Evolutionary conservation across 225 moss, liverwort and hornwort species (phyloP).

Genomic region (Pseudoscleropodium purum): DNA sequence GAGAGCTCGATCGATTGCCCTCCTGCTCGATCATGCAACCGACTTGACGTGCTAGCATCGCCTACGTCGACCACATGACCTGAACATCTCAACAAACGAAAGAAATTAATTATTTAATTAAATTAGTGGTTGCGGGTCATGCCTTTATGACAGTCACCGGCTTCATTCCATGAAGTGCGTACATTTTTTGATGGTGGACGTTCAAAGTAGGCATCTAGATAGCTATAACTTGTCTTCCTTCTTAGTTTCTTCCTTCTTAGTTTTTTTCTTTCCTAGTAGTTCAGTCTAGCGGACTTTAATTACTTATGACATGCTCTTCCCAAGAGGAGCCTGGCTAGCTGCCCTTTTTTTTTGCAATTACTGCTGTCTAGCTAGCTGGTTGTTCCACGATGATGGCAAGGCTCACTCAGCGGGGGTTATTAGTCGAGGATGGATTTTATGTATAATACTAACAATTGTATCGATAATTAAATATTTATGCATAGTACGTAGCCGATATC

Average conservation of each 20-base stretch:
- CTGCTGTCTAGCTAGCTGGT: background rate
- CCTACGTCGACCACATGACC: background rate
- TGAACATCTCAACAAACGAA: slow-evolving; percentile 10
- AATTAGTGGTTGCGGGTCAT: slow-evolving; percentile 10
- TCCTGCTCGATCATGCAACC: background rate
- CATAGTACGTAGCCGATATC: background rate
- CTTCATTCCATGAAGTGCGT: background rate
- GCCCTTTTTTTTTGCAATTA: slow-evolving; percentile 11
- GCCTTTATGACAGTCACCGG: slow-evolving; percentile 6
- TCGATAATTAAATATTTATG: background rate
- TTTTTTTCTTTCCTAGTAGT: background rate
- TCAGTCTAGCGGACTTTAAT: background rate
- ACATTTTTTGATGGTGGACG: slow-evolving; percentile 7
- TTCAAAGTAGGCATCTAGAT: slow-evolving; percentile 1
- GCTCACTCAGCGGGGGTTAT: background rate
- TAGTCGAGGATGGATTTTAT: background rate
- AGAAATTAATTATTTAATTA: background rate
- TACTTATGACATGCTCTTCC: background rate
- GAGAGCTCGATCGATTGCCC: background rate
- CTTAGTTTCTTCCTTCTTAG: background rate
- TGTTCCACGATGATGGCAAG: slow-evolving; percentile 9
- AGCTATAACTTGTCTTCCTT: background rate
- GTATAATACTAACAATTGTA: slow-evolving; percentile 10
- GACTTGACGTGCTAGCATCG: background rate
- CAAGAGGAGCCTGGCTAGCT: background rate